phyloP scores from a whole-genome alignment of 805 yeast species.

The Kuraishia molischiana region DNA sequence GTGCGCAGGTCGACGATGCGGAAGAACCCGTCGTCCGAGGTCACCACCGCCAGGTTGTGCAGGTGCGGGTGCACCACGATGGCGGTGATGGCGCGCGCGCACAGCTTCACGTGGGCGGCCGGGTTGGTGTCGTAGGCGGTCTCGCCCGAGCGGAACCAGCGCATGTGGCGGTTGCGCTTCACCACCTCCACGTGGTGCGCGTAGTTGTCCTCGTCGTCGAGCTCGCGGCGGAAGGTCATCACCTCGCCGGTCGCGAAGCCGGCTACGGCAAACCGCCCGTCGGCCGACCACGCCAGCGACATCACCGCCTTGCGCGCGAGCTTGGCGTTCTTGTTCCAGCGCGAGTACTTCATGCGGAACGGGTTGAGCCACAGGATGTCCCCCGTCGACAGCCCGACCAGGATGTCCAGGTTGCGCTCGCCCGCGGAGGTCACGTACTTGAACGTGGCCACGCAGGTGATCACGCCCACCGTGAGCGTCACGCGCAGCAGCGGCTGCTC shows the following conservation, averaged over 20 bases:
- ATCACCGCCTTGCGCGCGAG: constrained; percentile 30
- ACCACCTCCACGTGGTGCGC: background rate
- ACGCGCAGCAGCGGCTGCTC: constrained; percentile 34
- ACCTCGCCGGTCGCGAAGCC: constrained; percentile 60
- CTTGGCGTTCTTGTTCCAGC: constrained; percentile 42
- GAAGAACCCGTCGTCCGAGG: constrained; percentile 57
- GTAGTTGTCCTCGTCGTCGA: constrained; percentile 33
- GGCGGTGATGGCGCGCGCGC: constrained; percentile 47
- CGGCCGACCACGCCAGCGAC: constrained; percentile 36
- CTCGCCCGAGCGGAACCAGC: background rate
- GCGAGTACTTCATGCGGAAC: constrained; percentile 32
- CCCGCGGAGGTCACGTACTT: constrained; percentile 12
- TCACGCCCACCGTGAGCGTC: constrained; percentile 25
- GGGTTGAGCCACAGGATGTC: constrained; percentile 56
- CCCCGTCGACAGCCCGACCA: constrained; percentile 60
- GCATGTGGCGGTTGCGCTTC: background rate
- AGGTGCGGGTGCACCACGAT: constrained; percentile 31
- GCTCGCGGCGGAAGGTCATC: constrained; percentile 36
- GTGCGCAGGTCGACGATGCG: constrained; percentile 41
- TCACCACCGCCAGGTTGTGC: constrained; percentile 32
- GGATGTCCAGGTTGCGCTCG: constrained; percentile 35
- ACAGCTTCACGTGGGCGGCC: constrained; percentile 54
- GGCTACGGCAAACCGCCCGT: constrained; percentile 39
- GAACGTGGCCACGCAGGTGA: constrained; percentile 28
- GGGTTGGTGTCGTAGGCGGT: constrained; percentile 20